Base-by-base conservation (phyloP, 2,329 filamentous ascomycete species). In the Fusarium anthophilum region DNA sequence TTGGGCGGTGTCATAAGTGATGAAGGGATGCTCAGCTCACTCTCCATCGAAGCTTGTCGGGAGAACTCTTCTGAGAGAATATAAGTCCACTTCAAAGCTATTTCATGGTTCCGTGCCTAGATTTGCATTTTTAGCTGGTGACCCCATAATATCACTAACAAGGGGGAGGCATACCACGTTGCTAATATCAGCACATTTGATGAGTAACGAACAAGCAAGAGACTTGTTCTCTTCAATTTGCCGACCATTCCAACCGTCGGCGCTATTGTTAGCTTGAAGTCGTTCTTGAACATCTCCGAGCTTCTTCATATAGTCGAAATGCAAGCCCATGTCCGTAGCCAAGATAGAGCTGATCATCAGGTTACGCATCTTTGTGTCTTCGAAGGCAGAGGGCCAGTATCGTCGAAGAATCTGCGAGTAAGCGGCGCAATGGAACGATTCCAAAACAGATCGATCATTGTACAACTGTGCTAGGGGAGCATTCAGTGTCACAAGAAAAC, bases 171-270 rank as follows among this genome's bases (percentile, higher is more conserved):
- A 82, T 88, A 96, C 94, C 81, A 98, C 96, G 81, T 99, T 99
- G 84, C 96, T 98, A 80, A 99, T 98, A 82, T 99, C 96, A 44
- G 96, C 96, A 81, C 96, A 98, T 82, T 99, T 99, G 84, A 99
- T 98, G 67, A 99, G 85, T 64, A 99, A 85, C 20, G 95, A 95
- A 83, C 96, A 98, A n/a, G 93, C 86, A 53, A 98, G 84, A 15
- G 93, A 91, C 75, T 92, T 93, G 75, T 95, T 90, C 76, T 95
- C 92, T 69, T 96, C 92, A 17, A 92, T 81, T 75, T 92, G 89
- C 74, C 95, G 93, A 10, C 89, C 90, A 69, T 92, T 92, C 95
- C 94, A 98, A 14, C 89, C 89, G 65, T 94, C 91, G 9, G 90
- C 89, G 56, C 86, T 88, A 63, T 91, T 87, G 75, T 91, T 91